phyloP scores from a whole-genome alignment of 371 early-diverging fungal species.

The Mortierella sp. region DNA sequence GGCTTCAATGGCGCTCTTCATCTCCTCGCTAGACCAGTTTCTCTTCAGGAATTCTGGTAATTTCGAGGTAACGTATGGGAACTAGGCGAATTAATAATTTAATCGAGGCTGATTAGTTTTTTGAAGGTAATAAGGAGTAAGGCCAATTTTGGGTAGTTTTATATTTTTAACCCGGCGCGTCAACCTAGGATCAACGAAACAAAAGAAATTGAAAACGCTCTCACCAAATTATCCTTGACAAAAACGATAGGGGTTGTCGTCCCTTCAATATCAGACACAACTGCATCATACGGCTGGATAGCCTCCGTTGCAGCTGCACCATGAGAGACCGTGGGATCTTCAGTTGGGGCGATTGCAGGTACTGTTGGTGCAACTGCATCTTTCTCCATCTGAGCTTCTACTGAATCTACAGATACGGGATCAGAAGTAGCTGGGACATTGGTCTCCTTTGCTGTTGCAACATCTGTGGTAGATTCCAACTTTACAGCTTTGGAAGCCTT shows the following conservation, averaged over 20 bases:
- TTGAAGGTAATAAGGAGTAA: background rate
- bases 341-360: slow-evolving; percentile 22
- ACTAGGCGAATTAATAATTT: slow-evolving; percentile 55
- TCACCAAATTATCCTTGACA: slow-evolving; percentile 88
- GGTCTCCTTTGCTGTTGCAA: slow-evolving; percentile 25
- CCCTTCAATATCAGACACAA: slow-evolving; percentile 93
- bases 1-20: slow-evolving; percentile 70
- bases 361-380: background rate
- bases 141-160: background rate
- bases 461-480: slow-evolving; percentile 21
- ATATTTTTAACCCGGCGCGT: background rate
- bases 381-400: background rate
- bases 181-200: slow-evolving; percentile 18
- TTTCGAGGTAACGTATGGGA: slow-evolving; percentile 82
- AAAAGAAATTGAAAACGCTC: slow-evolving; percentile 5
- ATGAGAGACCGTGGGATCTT: slow-evolving; percentile 33
- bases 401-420: background rate
- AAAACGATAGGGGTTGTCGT: slow-evolving; percentile 97
- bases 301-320: background rate
- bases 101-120: background rate
- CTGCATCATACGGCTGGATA: slow-evolving; percentile 61
- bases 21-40: slow-evolving; percentile 73
- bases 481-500: slow-evolving; percentile 36
- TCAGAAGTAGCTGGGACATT: slow-evolving; percentile 1
- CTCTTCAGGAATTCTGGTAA: slow-evolving; percentile 74